Conservation (phyloP, 345 rosid species). For the Euclidium syriacum region DNA sequence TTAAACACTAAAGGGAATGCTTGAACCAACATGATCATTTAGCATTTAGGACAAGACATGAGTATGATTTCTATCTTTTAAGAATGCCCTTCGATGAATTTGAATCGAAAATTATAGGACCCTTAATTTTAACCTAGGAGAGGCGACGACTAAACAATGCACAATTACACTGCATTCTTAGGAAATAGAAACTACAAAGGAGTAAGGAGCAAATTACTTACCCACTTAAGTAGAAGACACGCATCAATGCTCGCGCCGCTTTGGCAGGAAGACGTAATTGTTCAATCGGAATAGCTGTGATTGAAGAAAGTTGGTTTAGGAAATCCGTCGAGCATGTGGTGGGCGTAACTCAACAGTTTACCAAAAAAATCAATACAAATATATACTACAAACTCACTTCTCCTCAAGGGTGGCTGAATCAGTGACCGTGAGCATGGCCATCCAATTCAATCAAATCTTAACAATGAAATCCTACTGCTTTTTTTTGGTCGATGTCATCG, state of each 20-base stretch:
- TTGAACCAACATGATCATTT: too few relatives aligned
- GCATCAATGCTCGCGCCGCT: not conserved
- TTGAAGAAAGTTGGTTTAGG: not conserved
- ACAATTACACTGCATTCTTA: too few relatives aligned
- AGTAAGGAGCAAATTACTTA: not conserved
- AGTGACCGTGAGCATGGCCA: slow-evolving; percentile 20
- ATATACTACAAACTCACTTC: slow-evolving; percentile 23
- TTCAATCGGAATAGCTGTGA: not conserved
- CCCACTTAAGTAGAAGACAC: too few relatives aligned
- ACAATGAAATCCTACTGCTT: not conserved
- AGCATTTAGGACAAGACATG: too few relatives aligned
- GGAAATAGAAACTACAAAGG: too few relatives aligned
- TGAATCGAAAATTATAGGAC: too few relatives aligned
- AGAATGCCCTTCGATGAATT: too few relatives aligned
- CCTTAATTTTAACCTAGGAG: too few relatives aligned
- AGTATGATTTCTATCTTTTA: too few relatives aligned
- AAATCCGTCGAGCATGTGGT: slow-evolving; percentile 30
- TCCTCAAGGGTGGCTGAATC: slow-evolving; percentile 16
- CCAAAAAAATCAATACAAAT: too few relatives aligned
- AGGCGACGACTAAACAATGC: too few relatives aligned
- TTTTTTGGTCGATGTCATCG: not conserved
- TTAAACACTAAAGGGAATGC: too few relatives aligned
- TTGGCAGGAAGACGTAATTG: not conserved
- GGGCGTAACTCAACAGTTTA: slow-evolving; percentile 3
- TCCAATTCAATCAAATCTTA: slow-evolving; percentile 22